Base-by-base conservation (phyloP, 176 grass and related monocot species). In the Hsuehochloa calcarea region DNA sequence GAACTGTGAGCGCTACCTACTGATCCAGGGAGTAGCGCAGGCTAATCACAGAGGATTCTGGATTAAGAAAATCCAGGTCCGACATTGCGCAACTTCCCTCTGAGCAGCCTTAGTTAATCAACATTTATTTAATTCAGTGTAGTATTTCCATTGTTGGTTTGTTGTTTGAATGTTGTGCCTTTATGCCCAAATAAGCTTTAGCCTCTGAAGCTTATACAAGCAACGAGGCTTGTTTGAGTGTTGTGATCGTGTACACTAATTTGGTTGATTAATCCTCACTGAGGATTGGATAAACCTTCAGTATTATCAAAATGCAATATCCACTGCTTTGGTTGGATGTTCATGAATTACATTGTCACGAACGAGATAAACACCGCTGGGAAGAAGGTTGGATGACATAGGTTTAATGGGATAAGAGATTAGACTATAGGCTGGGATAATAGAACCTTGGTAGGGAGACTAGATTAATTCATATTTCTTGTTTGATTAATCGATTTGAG, bases 41-140 rank as follows among this genome's bases (percentile, higher is more conserved):
- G n/a, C n/a, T n/a, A n/a, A n/a, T n/a, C n/a, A n/a, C n/a, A n/a
- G n/a, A n/a, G n/a, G n/a, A n/a, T n/a, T n/a, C n/a, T n/a, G n/a
- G n/a, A n/a, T n/a, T n/a, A n/a, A n/a, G n/a, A n/a, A n/a, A n/a
- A n/a, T n/a, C n/a, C n/a, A n/a, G n/a, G n/a, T n/a, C n/a, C n/a
- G n/a, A n/a, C n/a, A n/a, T n/a, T n/a, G n/a, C 91, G 86, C 69
- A 96, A 99, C 79, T 96, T 99, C 54, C 88, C 90, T 67, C 52
- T 89, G 8, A 94, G 81, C 74, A 91, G 86, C 67, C 86, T 99
- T 75, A 96, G 96, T 92, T 99, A 88, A 87, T 79, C 80, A 79
- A 65, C 40, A 67, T 8, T 47, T 37, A 19, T 77, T 25, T 82
- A 39, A 19, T 88, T 43, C 63, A 56, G 22, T 70, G 41, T 22